Evolutionary conservation across 2,329 filamentous ascomycete species (phyloP), one percentile per base, ranked within the genome.

Genomic region (Metarhizium album): DNA sequence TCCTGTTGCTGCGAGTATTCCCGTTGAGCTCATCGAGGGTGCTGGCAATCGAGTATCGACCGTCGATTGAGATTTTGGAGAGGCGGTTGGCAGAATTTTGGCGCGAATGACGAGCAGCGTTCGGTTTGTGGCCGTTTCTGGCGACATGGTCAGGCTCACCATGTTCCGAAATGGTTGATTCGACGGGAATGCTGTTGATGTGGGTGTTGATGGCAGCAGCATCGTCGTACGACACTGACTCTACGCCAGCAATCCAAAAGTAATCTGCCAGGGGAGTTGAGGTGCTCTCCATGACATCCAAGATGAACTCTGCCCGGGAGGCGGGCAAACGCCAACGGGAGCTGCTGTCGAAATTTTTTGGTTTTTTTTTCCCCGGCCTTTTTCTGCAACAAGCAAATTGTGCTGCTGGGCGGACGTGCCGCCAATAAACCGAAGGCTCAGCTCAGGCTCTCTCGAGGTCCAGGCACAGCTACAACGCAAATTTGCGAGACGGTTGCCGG

Each of bases 221-320:
- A 58, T 84, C 82, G 55, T 80, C 74, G 70, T 85, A 84, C 51
- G 78, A 75, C 58, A 85, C 74, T 54, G 79, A 78, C 67, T 86
- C 82, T 67, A 86, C 74, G 61, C 83, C 83, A 58, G 83, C 83
- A 64, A 86, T 85, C 83, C 83, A 86, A 68, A 86, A 86, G 70
- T 86, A 86, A 67, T 86, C 83, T 67, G 83, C 83, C 65, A 86
- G 74, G 63, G 83, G 83, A 57, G 75, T 75, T 56, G 80, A 82
- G 53, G 79, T 74, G 69, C 67, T 72, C 63, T 80, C 78, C 78
- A 82, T 82, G 70, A 69, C 74, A 71, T 40, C n/a, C 11, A 18
- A 20, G 70, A 65, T 67, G 68, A 69, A 60, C 46, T 35, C 61
- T 58, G 58, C 58, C 52, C 55, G 33, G 48, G 53, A 46, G 40